Conservation (phyloP, 1,284 basidiomycete species). For the Ustanciosporium gigantosporum region DNA sequence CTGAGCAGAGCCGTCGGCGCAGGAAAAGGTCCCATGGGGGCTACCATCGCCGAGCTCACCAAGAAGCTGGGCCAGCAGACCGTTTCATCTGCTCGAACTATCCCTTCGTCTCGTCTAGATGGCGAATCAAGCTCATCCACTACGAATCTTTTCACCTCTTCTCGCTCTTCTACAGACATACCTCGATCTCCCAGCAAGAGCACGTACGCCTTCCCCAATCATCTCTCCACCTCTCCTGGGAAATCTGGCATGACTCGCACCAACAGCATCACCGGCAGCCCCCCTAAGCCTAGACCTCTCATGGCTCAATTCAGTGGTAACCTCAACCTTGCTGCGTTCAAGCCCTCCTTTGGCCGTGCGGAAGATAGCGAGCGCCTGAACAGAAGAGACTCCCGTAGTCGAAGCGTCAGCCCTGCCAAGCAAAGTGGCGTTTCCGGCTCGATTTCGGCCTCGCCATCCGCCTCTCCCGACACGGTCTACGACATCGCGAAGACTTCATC, state of each 20-base stretch:
- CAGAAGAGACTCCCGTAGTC: constrained; percentile 33
- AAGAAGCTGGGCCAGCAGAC: constrained; percentile 25
- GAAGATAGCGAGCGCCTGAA: constrained; percentile 3
- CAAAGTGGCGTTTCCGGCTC: not conserved
- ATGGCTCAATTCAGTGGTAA: constrained; percentile 40
- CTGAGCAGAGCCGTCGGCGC: constrained; percentile 6
- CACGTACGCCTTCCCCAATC: constrained; percentile 4
- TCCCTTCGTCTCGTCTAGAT: constrained; percentile 5
- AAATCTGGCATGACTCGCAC: constrained; percentile 9
- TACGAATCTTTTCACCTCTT: not conserved
- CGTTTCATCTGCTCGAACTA: constrained; percentile 3
- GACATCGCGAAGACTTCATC: too few species aligned
- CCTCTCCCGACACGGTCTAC: too few species aligned
- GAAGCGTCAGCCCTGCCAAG: constrained; percentile 42
- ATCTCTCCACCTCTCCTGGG: constrained; percentile 6
- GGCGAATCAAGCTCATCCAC: not conserved
- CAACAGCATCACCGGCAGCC: constrained; percentile 27
- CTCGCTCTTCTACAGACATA: not conserved
- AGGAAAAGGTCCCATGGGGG: constrained; percentile 33
- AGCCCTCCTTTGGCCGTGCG: constrained; percentile 10
- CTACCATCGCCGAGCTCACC: constrained; percentile 48
- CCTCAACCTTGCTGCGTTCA: constrained; percentile 43
- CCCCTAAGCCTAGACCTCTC: constrained; percentile 38
- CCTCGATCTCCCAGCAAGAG: constrained; percentile 3
- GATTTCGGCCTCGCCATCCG: not conserved